These are phyloP conservation scores for Phialemoniopsis sp. DNA, from an alignment of 2,329 filamentous ascomycete species.

Conservation along the genomic window DNA sequence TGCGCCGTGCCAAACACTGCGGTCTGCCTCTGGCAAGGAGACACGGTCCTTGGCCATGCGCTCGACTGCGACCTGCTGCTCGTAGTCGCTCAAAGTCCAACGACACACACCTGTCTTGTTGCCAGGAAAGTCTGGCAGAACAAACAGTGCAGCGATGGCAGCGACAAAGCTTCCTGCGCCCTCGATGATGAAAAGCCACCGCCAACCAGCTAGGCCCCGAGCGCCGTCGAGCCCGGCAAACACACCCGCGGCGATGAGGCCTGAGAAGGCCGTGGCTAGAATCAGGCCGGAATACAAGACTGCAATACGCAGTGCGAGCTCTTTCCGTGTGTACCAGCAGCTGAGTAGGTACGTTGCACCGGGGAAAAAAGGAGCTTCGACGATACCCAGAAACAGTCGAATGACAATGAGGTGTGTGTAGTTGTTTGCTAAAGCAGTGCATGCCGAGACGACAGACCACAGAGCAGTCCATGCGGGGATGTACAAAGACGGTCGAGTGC, in stretches of 20 bases:
- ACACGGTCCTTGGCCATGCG: conserved; percentile 15
- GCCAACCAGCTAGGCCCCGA: conserved; percentile 1
- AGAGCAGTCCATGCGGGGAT: conserved; percentile 14
- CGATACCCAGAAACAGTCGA: conserved; percentile 28
- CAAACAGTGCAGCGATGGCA: conserved; percentile 11
- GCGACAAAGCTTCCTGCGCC: no score
- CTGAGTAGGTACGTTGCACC: no score
- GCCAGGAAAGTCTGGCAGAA: conserved; percentile 12
- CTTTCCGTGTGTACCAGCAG: conserved; percentile 17
- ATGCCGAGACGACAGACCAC: conserved; percentile 23
- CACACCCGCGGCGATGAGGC: conserved; percentile 7
- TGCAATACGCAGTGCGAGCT: conserved; percentile 15
- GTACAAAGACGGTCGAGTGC: background rate
- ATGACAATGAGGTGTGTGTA: conserved; percentile 26
- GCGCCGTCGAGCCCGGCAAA: conserved; percentile 2
- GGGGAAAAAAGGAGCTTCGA: no score
- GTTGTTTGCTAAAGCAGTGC: conserved; percentile 25
- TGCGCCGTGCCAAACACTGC: conserved; percentile 13
- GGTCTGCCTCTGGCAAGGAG: conserved; percentile 9
- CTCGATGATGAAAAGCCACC: conserved; percentile 6
- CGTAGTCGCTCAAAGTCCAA: conserved; percentile 8
- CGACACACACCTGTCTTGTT: no score
- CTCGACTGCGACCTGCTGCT: conserved; percentile 8
- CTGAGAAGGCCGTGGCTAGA: conserved; percentile 14
- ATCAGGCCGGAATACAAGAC: conserved; percentile 16